A percentile compares a stretch with the other conserved stretches of the same genome.
Conservation (phyloP, 768 basidiomycete genomes). For the Baorangia bicolor region DNA sequence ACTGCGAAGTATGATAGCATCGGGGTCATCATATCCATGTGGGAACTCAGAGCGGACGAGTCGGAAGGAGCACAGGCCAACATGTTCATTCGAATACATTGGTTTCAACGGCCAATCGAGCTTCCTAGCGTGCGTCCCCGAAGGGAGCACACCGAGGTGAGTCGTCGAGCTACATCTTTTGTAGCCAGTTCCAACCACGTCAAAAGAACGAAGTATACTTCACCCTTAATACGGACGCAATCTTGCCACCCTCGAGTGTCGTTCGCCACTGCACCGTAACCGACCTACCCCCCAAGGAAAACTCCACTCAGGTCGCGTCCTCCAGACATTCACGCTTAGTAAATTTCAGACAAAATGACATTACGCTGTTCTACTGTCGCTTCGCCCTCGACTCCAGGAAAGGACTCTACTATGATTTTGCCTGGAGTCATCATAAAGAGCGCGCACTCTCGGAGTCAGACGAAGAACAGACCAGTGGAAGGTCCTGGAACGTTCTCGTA, state of each 20-base stretch:
- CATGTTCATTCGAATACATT: conserved; percentile 65
- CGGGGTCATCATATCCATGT: conserved; percentile 70
- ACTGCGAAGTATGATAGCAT: conserved; percentile 53
- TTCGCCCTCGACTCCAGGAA: conserved; percentile 56
- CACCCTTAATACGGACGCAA: conserved; percentile 47
- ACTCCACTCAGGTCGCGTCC: conserved; percentile 5
- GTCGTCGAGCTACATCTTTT: conserved; percentile 12
- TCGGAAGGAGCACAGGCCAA: conserved; percentile 33
- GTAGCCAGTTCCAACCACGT: background rate
- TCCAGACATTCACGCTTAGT: conserved; percentile 14
- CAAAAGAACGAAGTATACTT: conserved; percentile 76
- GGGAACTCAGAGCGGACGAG: conserved; percentile 44
- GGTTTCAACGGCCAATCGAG: conserved; percentile 71
- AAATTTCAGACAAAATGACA: conserved; percentile 17
- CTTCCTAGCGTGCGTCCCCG: conserved; percentile 59
- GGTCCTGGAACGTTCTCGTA: conserved; percentile 46
- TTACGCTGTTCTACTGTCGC: conserved; percentile 50
- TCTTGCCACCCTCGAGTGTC: conserved; percentile 52
- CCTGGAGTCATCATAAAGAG: conserved; percentile 52
- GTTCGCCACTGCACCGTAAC: conserved; percentile 51
- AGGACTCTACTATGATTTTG: conserved; percentile 61
- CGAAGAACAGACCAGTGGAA: conserved; percentile 37
- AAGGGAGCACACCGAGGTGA: conserved; percentile 59
- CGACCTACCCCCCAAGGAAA: conserved; percentile 21
- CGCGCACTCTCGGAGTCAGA: conserved; percentile 34